Percentiles rank a stretch among this genome's conserved stretches.
Evolutionary conservation across 1,284 basidiomycete species (phyloP).

Genomic region (Blastosporella zonata): DNA sequence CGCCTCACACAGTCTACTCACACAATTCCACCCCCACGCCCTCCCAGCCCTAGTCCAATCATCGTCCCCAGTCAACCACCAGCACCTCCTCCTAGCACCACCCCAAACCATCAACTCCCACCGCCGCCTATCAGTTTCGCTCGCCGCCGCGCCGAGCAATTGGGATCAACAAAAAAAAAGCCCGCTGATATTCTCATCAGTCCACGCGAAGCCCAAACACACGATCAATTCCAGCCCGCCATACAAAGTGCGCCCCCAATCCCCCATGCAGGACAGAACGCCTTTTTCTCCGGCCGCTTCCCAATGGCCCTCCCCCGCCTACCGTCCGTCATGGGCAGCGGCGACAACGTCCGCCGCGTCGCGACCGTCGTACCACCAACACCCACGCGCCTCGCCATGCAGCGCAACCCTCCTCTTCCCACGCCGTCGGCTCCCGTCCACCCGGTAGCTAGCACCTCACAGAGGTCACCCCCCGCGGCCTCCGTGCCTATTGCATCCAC

Average conservation of each 20-base stretch:
- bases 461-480: slow-evolving; percentile 48
- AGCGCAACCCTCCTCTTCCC: slow-evolving; percentile 28
- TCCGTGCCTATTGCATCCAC: slow-evolving; percentile 59
- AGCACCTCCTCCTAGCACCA: slow-evolving; percentile 4
- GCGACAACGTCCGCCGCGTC: slow-evolving; percentile 43
- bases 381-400: slow-evolving; percentile 60
- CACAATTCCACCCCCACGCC: slow-evolving; percentile 21
- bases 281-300: slow-evolving; percentile 35
- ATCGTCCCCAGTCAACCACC: slow-evolving; percentile 18
- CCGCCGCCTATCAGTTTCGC: slow-evolving; percentile 74
- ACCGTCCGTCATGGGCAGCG: slow-evolving; percentile 47
- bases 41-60: slow-evolving; percentile 30
- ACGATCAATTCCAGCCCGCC: slow-evolving; percentile 54
- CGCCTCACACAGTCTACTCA: slow-evolving; percentile 11
- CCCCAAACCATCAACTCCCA: slow-evolving; percentile 41
- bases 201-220: slow-evolving; percentile 53
- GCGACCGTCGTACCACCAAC: slow-evolving; percentile 66
- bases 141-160: slow-evolving; percentile 59
- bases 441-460: slow-evolving; percentile 26
- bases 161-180: slow-evolving; percentile 60
- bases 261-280: slow-evolving; percentile 47
- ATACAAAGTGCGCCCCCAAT: slow-evolving; percentile 75
- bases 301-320: slow-evolving; percentile 67
- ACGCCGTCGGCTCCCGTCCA: slow-evolving; percentile 4
- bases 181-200: slow-evolving; percentile 76